Evolutionary conservation across 768 basidiomycete species (phyloP).

Genomic region (Termitomyces titanicus): DNA sequence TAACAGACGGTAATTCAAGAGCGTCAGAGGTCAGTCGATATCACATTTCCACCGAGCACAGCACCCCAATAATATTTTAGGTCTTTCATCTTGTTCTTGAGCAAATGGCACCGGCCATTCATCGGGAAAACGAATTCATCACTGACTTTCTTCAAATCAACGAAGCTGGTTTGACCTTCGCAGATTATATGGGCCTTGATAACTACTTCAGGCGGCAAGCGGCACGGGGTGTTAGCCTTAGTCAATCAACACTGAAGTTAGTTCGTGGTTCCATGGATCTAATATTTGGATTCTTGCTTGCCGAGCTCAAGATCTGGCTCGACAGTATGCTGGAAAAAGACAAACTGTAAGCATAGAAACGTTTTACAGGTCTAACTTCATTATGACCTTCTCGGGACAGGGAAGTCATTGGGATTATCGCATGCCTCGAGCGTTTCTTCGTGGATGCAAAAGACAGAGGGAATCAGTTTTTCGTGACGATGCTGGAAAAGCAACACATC

Average conservation of each 20-base stretch:
- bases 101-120: conserved; percentile 72
- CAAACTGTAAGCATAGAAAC: conserved; percentile 48
- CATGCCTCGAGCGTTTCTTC: conserved; percentile 72
- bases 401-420: conserved; percentile 82
- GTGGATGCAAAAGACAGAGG: conserved; percentile 76
- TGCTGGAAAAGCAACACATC: conserved; percentile 81
- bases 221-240: conserved; percentile 63
- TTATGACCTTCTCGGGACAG: conserved; percentile 35
- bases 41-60: neutral
- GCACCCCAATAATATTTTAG: conserved; percentile 33
- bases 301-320: conserved; percentile 81
- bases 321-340: conserved; percentile 77
- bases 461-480: conserved; percentile 65
- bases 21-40: conserved; percentile 60
- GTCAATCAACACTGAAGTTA: conserved; percentile 69
- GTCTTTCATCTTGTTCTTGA: conserved; percentile 72
- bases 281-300: conserved; percentile 89
- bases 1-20: conserved; percentile 53
- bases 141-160: conserved; percentile 92
- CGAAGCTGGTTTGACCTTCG: conserved; percentile 84
- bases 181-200: conserved; percentile 92
- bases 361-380: neutral
- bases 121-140: conserved; percentile 84
- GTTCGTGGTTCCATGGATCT: conserved; percentile 89
- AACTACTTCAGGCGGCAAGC: conserved; percentile 94